Base-by-base conservation (phyloP, 768 basidiomycete species). In the Dioszegia crocea region DNA sequence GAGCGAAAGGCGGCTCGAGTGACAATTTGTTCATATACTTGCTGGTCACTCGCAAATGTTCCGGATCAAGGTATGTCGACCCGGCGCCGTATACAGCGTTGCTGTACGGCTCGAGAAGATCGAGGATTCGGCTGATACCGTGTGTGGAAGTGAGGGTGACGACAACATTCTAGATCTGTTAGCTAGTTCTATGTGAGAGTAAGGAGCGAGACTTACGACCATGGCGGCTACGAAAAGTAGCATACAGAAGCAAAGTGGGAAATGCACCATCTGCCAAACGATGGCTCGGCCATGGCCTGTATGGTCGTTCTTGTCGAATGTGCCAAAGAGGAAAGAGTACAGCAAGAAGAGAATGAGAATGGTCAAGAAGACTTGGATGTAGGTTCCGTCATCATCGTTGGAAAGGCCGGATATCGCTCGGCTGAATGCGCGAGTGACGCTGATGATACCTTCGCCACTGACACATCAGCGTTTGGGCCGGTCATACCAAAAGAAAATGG, bases 361-460 rank as follows among this genome's bases (percentile, higher is more conserved):
- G 17, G 63, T 64, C 56, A 67, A 49, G 47, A 67, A 53, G 40
- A 67, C 61, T 40, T 69, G 68, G 29, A 53, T 52, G 46, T 69
- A 67, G 19, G 68, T 73, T 4, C 53, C 49, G 11, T 27, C 44
- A 31, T 56, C 59, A 11, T 60, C 45, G 4, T 47, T 39, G 9
- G 61, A 63, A 23, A 73, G 51, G 4, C 68, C 66, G 2, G 67
- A 60, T 19, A 73, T 60, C 11, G 71, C 64, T 17, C 29, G 21
- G 33, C 59, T 67, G 61, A 69, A 70, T 0, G 64, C 61, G n/a
- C 61, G 36, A 3, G 59, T 68, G 27, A 73, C 11, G 33, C 60
- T 55, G 40, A 68, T 70, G 62, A 73, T 66, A n/a, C 71, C 71
- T 50, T 73, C 71, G 6, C 71, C 71, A 8, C 70, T 71, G 19